phyloP scores from a whole-genome alignment of 2,329 filamentous ascomycete genomes.

The Fusarium papillatum region DNA sequence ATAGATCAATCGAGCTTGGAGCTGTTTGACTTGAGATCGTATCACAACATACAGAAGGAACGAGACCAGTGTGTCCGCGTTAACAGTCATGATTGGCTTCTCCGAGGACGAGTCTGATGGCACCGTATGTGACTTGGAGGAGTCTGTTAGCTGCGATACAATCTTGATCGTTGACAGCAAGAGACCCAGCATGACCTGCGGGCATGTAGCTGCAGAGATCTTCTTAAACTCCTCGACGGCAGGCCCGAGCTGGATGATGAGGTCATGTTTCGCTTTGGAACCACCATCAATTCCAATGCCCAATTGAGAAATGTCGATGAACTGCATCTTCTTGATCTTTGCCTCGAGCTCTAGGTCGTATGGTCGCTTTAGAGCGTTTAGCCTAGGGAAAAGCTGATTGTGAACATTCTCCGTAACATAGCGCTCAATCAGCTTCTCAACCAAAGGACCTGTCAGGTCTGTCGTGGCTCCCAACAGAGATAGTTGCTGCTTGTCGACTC shows the following conservation, averaged over 20 bases:
- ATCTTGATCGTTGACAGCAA: conserved; percentile 86
- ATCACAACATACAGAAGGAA: conserved; percentile 94
- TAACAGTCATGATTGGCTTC: conserved; percentile 71
- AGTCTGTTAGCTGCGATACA: conserved; percentile 77
- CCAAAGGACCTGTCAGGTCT: conserved; percentile 90
- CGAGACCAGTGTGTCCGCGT: conserved; percentile 94
- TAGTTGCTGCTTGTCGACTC: conserved; percentile 94
- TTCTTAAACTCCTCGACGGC: conserved; percentile 93
- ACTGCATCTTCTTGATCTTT: conserved; percentile 93
- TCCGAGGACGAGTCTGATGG: conserved; percentile 56
- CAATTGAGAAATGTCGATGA: conserved; percentile 94
- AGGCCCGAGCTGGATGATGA: conserved; percentile 80
- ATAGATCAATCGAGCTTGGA: conserved; percentile 92
- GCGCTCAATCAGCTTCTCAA: conserved; percentile 94
- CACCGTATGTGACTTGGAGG: conserved; percentile 56
- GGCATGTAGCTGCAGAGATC: conserved; percentile 81
- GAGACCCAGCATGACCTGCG: conserved; percentile 90
- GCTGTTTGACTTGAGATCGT: conserved; percentile 85
- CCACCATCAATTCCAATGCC: conserved; percentile 89
- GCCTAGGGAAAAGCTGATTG: conserved; percentile 85
- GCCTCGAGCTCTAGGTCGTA: conserved; percentile 92
- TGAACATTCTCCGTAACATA: conserved; percentile 96
- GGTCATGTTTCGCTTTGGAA: conserved; percentile 82
- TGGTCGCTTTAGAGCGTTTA: conserved; percentile 81
- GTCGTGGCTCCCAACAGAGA: conserved; percentile 94